Percentiles rank a stretch among this genome's conserved stretches.
These are phyloP conservation scores for Metschnikowia cerradonensis DNA, from an alignment of 805 yeast genomes.

Conservation along the genomic window DNA sequence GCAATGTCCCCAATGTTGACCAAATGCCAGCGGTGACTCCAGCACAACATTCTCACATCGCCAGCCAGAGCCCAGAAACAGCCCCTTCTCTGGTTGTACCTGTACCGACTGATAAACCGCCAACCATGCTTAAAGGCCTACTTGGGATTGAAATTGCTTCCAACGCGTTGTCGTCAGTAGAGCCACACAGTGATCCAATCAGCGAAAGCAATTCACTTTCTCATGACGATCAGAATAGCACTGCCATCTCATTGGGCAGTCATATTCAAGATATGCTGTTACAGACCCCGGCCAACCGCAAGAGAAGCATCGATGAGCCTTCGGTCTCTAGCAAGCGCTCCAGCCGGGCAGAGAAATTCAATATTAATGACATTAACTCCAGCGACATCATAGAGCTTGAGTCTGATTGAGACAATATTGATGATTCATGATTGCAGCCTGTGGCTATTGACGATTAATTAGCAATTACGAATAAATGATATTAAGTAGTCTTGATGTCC, in stretches of 20 bases:
- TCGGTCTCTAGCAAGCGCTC: constrained; percentile 8
- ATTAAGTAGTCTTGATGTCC: neutral
- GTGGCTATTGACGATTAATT: neutral
- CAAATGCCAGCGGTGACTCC: neutral
- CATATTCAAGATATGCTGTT: constrained; percentile 11
- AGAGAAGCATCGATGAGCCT: constrained; percentile 10
- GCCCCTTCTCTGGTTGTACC: neutral
- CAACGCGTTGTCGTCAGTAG: neutral
- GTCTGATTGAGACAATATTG: neutral
- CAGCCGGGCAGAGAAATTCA: constrained; percentile 9
- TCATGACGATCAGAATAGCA: constrained; percentile 4
- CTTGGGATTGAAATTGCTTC: constrained; percentile 2
- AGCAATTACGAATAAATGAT: neutral
- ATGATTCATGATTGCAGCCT: neutral
- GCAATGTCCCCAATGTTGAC: neutral
- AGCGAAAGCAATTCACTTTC: neutral
- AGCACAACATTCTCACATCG: neutral
- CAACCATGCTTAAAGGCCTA: constrained; percentile 9
- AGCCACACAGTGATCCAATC: neutral
- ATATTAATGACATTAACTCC: constrained; percentile 8
- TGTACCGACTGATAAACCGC: neutral
- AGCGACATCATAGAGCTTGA: constrained; percentile 17
- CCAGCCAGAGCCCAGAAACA: neutral
- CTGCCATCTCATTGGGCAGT: constrained; percentile 2
- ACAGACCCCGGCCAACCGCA: constrained; percentile 10